phyloP scores from a whole-genome alignment of 441 rosid species.

The Melastoma candidum region DNA sequence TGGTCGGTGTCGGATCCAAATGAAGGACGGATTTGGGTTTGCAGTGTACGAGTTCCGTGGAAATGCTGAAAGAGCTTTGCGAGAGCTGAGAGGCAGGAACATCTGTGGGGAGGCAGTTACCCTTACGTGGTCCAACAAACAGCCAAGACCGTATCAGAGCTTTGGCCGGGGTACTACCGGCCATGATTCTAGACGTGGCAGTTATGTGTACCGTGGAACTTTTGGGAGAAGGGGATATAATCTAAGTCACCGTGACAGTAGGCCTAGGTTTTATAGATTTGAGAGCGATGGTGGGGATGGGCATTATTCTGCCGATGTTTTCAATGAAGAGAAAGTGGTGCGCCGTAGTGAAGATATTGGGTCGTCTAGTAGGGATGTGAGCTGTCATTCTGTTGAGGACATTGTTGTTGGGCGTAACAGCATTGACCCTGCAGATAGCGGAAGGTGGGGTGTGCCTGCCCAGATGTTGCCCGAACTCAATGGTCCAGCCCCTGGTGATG shows the following conservation, averaged over 20 bases:
- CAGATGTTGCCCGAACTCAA: constrained; percentile 14
- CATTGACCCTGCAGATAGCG: constrained; percentile 16
- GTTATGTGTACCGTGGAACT: constrained; percentile 4
- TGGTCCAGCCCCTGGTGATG: constrained; percentile 2
- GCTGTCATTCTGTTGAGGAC: constrained; percentile 18
- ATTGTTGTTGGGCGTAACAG: constrained; percentile 18
- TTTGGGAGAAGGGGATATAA: too few relatives aligned
- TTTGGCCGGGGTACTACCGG: constrained; percentile 15
- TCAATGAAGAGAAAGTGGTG: too few relatives aligned
- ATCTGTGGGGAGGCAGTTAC: constrained; percentile 38
- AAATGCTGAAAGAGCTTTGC: constrained; percentile 40
- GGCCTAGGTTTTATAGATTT: too few relatives aligned
- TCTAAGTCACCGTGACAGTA: too few relatives aligned
- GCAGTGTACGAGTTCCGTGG: constrained; percentile 35
- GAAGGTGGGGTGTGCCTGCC: constrained; percentile 31
- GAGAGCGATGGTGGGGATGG: constrained; percentile 1
- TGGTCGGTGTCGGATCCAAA: constrained; percentile 30
- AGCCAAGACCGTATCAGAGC: constrained; percentile 26
- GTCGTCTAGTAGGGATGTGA: constrained; percentile 11
- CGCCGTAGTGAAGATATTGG: too few relatives aligned
- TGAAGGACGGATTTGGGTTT: constrained; percentile 48
- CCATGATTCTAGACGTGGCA: constrained; percentile 13
- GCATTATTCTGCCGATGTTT: constrained; percentile 11
- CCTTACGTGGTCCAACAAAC: constrained; percentile 43
- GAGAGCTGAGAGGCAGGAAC: constrained; percentile 24